Percentiles rank a stretch among this genome's conserved stretches.
Evolutionary conservation across 306 rosid species (phyloP).

Genomic region (Dryas drummondii): DNA sequence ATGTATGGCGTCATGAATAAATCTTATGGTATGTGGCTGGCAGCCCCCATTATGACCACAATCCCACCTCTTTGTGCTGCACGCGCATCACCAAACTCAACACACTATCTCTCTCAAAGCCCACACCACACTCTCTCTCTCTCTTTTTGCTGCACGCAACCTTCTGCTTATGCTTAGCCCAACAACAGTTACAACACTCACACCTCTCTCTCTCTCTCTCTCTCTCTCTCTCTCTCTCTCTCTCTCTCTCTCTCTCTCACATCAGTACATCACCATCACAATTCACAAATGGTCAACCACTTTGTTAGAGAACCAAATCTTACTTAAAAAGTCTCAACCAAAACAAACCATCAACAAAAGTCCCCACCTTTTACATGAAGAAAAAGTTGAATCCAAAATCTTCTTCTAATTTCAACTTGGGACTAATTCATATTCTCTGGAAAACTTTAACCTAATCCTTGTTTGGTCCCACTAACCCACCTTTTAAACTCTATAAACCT

Average conservation of each 20-base stretch:
- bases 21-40: slow-evolving; percentile 72
- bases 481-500: slow-evolving; percentile 19
- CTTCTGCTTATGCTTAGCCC: slow-evolving; percentile 10
- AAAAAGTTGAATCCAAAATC: slow-evolving; percentile 34
- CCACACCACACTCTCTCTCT: slow-evolving; percentile 2
- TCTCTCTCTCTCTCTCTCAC: background rate
- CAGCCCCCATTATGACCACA: slow-evolving; percentile 71
- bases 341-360: slow-evolving; percentile 6
- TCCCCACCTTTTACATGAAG: slow-evolving; percentile 31
- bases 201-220: background rate
- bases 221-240: background rate
- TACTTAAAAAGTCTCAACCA: slow-evolving; percentile 50
- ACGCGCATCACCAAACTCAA: slow-evolving; percentile 95
- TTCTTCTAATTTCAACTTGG: slow-evolving; percentile 10
- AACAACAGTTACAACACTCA: background rate
- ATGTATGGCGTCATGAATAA: slow-evolving; percentile 74
- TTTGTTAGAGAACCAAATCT: slow-evolving; percentile 40
- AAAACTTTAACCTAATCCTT: slow-evolving; percentile 9
- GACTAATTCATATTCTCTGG: background rate
- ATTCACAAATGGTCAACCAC: slow-evolving; percentile 52
- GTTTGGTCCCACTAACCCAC: slow-evolving; percentile 24
- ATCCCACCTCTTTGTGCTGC: slow-evolving; percentile 67
- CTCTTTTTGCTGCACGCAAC: slow-evolving; percentile 26
- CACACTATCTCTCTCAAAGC: slow-evolving; percentile 46
- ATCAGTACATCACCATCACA: background rate